A percentile compares a stretch with the other conserved stretches of the same genome.
Evolutionary conservation across 805 yeast genomes (phyloP).

Genomic region (Yarrowia phangngaensis): DNA sequence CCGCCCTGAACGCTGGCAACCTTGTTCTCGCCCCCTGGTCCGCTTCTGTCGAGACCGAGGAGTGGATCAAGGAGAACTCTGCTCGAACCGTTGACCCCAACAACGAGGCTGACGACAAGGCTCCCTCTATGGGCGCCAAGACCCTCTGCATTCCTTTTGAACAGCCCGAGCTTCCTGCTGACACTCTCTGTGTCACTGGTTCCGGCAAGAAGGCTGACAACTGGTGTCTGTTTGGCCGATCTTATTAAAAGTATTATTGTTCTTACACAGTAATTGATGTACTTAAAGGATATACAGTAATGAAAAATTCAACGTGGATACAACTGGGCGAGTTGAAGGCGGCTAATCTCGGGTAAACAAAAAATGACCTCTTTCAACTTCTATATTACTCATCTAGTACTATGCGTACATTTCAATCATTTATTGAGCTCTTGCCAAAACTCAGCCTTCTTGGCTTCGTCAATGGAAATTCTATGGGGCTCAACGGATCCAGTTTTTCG

Average conservation of each 20-base stretch:
- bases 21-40: constrained; percentile 96
- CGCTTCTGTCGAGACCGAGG: constrained; percentile 92
- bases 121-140: constrained; percentile 99
- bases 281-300: no score
- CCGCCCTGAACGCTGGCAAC: constrained; percentile 84
- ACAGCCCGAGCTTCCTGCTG: constrained; percentile 76
- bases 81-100: constrained; percentile 77
- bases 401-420: no score
- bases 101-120: constrained; percentile 85
- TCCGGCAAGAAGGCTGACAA: constrained; percentile 73
- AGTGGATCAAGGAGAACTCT: constrained; percentile 86
- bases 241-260: constrained; percentile 74
- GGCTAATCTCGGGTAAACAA: no score
- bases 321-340: no score
- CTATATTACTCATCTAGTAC: no score
- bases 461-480: constrained; percentile 3
- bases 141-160: constrained; percentile 93
- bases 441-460: not conserved
- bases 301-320: no score
- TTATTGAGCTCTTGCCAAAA: constrained; percentile 4
- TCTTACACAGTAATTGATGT: no score
- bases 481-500: constrained; percentile 17
- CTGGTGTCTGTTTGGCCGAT: constrained; percentile 96
- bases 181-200: constrained; percentile 74
- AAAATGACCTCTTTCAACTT: no score